Percentiles rank a stretch among this genome's conserved stretches.
Conservation (phyloP, 1,284 basidiomycete genomes). For the Thelephora terrestris region DNA sequence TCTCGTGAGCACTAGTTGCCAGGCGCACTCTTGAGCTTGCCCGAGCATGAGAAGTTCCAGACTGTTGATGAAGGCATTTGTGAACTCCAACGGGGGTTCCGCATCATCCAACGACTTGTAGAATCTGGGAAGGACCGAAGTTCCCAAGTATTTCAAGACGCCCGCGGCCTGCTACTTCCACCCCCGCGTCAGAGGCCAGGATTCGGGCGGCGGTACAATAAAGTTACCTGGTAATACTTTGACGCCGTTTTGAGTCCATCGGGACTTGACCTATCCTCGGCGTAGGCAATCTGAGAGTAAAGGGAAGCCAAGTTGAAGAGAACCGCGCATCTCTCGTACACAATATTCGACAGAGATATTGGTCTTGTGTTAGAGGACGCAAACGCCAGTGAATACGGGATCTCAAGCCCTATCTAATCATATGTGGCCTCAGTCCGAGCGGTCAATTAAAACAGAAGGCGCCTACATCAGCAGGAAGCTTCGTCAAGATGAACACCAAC, state of each 20-base stretch:
- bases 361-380: slow-evolving; percentile 39
- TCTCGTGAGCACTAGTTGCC: slow-evolving; percentile 83
- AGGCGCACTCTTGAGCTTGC: slow-evolving; percentile 94
- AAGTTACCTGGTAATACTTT: slow-evolving; percentile 58
- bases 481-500: slow-evolving; percentile 67
- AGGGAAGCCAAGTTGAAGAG: slow-evolving; percentile 81
- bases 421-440: slow-evolving; percentile 4
- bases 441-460: slow-evolving; percentile 1
- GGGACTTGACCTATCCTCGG: slow-evolving; percentile 57
- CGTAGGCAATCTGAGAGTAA: slow-evolving; percentile 61
- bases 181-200: background rate
- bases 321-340: slow-evolving; percentile 68
- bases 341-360: slow-evolving; percentile 59
- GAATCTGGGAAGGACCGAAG: slow-evolving; percentile 48
- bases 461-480: slow-evolving; percentile 55
- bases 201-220: background rate
- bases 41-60: slow-evolving; percentile 80
- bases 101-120: slow-evolving; percentile 41
- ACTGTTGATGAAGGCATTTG: slow-evolving; percentile 48
- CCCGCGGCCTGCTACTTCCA: slow-evolving; percentile 64
- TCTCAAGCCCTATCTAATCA: slow-evolving; percentile 62
- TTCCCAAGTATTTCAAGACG: slow-evolving; percentile 54
- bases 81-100: slow-evolving; percentile 54
- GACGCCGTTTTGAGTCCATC: slow-evolving; percentile 76
- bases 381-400: slow-evolving; percentile 72